Base-by-base conservation (phyloP, 768 basidiomycete genomes). In the Collybia nuda region DNA sequence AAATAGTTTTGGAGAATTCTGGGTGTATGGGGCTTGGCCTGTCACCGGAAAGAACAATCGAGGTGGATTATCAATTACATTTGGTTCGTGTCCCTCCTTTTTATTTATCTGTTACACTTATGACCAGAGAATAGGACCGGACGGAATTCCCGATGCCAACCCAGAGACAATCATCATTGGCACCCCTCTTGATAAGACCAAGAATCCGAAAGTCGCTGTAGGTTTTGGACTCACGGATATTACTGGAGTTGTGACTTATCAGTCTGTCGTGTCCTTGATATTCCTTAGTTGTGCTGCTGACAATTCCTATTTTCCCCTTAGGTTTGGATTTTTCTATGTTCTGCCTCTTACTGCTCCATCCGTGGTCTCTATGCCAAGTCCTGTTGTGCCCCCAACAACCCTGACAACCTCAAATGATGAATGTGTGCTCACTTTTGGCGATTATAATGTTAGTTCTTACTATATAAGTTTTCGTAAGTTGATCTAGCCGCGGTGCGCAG, bases 161-260 rank as follows among this genome's bases (percentile, higher is more conserved):
- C 80, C 83, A 1, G 84, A 84, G 57, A 67, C 75, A 8, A 64
- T 85, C 35, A 68, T 83, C 21, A 71, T 86, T 29, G 83, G 82
- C 6, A 56, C 60, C 3, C 76, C 83, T 7, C 65, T 85, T 15
- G 84, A 85, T 54, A 72, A 73, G 15, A 76, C 78, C 0, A 71
- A 69, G 45, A 78, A 80, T 48, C 82, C 83, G 2, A 59, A 62
- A 14, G 70, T 73, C 15, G 71, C 74, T 14, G 66, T 84, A 32
- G 83, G 84, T 11, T 63, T 66, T 28, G 61, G 52, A 6, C 61
- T 84, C 18, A 62, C 67, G 2, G 76, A 84, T 52, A 79, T 85
- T 37, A 77, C 73, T 7, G 84, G 84, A 3, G 66, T 84, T 12
- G 72, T 85, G 1, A 68, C 70, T 3, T 84, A 79, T 57, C 75